Evolutionary conservation across 2,329 filamentous ascomycete species (phyloP), one percentile per base, ranked within the genome.

Genomic region (Colletotrichum kahawae): DNA sequence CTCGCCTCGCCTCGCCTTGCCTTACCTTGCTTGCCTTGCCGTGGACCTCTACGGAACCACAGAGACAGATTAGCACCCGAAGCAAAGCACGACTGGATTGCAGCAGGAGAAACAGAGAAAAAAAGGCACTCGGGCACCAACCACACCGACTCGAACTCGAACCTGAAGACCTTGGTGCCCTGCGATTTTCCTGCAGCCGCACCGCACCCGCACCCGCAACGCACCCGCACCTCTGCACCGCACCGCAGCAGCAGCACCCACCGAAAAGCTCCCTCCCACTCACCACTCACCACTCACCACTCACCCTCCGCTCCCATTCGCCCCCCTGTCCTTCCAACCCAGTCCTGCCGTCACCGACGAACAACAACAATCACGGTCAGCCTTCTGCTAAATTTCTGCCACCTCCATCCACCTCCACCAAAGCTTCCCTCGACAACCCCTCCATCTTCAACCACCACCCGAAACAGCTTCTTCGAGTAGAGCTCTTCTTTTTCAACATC

Each of bases 311-410:
- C 72, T 60, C 59, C 64, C 65, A 74, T 70, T 70, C 74, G 65
- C 70, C 70, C 70, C 71, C 71, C 62, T 63, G 68, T 71, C 56
- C 71, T 74, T 27, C 38, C 56, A 36, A 59, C 29, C 29, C 7
- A 7, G 34, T 63, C 57, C 69, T 74, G 60, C 74, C 66, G 74
- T 74, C 70, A 74, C 71, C 74, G 74, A 70, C 75, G 64, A 71
- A 72, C 70, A 71, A 76, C 76, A 77, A 74, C 70, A 76, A 74
- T 69, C 64, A 67, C 73, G 43, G 56, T 74, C 63, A 69, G 63
- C 59, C 74, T 71, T 74, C 31, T 67, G 48, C 74, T 76, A 76
- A 76, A 76, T 76, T 76, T 76, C 74, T 76, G 74, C 70, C 74
- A 74, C 65, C 70, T 74, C 70, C 74, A 76, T 76, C 70, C 70